Percentiles rank a stretch among this genome's conserved stretches.
Evolutionary conservation across 1,284 basidiomycete species (phyloP).

Genomic region (Wolfiporia cocos): DNA sequence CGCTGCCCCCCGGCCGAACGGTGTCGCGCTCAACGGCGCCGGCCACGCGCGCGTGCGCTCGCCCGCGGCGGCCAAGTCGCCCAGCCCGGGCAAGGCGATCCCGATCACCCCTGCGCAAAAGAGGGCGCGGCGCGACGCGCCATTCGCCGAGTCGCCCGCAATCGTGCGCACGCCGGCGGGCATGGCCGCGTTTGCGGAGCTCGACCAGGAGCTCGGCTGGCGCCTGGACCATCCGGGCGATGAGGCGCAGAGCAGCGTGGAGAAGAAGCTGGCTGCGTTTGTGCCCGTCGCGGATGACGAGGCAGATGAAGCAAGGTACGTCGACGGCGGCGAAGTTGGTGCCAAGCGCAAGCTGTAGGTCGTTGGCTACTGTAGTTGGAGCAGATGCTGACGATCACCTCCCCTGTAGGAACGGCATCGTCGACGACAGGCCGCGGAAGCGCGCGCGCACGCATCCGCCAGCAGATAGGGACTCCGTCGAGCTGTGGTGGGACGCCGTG

Average conservation of each 20-base stretch:
- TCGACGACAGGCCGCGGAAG: constrained; percentile 36
- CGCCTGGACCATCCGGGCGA: constrained; percentile 9
- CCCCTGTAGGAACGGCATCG: constrained; percentile 31
- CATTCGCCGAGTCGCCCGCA: constrained; percentile 64
- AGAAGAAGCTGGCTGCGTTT: constrained; percentile 34
- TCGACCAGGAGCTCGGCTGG: constrained; percentile 43
- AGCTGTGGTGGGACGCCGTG: constrained; percentile 71
- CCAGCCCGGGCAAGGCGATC: constrained; percentile 24
- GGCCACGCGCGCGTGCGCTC: constrained; percentile 17
- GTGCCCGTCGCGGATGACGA: constrained; percentile 34
- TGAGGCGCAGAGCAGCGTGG: constrained; percentile 12
- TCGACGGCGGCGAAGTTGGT: constrained; percentile 37
- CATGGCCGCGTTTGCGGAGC: constrained; percentile 59
- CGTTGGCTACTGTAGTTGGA: not conserved
- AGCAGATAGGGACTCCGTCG: constrained; percentile 33
- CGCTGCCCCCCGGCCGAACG: constrained; percentile 25
- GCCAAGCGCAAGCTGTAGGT: constrained; percentile 62
- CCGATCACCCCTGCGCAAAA: constrained; percentile 12
- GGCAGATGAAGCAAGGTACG: constrained; percentile 9
- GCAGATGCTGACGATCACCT: constrained; percentile 3
- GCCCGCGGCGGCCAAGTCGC: constrained; percentile 18
- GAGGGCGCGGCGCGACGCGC: constrained; percentile 28
- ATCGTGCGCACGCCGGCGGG: constrained; percentile 72
- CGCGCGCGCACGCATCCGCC: constrained; percentile 28
- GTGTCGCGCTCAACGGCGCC: constrained; percentile 26